Conservation (phyloP, 805 yeast genomes). For the Kluyveromyces lactis region DNA sequence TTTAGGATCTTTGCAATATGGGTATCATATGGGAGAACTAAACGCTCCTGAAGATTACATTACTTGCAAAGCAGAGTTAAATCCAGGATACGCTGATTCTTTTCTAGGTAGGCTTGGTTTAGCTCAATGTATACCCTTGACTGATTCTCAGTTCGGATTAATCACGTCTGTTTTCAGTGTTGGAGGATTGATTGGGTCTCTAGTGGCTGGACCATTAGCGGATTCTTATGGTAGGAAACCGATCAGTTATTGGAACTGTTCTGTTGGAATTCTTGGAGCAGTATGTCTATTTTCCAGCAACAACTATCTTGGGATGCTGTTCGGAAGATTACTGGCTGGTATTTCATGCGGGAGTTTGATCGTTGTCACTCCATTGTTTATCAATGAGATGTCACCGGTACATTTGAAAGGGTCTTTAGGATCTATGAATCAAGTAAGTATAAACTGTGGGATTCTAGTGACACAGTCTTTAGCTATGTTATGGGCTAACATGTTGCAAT, state of each 20-base stretch:
- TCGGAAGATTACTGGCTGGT: constrained; percentile 76
- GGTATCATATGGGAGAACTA: constrained; percentile 90
- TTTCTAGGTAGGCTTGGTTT: constrained; percentile 39
- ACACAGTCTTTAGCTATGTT: constrained; percentile 68
- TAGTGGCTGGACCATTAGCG: constrained; percentile 63
- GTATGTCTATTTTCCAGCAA: constrained; percentile 45
- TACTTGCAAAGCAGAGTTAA: constrained; percentile 39
- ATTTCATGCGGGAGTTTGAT: constrained; percentile 81
- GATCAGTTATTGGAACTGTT: constrained; percentile 44
- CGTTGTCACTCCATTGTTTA: constrained; percentile 75
- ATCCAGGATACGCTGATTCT: constrained; percentile 27
- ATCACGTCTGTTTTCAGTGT: constrained; percentile 75
- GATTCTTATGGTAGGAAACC: constrained; percentile 55
- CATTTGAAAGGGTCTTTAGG: constrained; percentile 71
- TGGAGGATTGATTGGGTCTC: constrained; percentile 76
- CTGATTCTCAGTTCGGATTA: constrained; percentile 54
- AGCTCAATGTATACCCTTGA: constrained; percentile 51
- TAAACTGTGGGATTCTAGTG: constrained; percentile 74
- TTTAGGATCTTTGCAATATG: constrained; percentile 78
- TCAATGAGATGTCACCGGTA: constrained; percentile 73
- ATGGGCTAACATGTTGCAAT: constrained; percentile 55
- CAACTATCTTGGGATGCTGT: constrained; percentile 34
- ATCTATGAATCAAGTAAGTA: constrained; percentile 79
- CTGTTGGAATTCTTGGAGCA: constrained; percentile 55
- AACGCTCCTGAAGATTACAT: constrained; percentile 78